Base-by-base conservation (phyloP, 768 basidiomycete species). In the Lactifluus subvellereus region DNA sequence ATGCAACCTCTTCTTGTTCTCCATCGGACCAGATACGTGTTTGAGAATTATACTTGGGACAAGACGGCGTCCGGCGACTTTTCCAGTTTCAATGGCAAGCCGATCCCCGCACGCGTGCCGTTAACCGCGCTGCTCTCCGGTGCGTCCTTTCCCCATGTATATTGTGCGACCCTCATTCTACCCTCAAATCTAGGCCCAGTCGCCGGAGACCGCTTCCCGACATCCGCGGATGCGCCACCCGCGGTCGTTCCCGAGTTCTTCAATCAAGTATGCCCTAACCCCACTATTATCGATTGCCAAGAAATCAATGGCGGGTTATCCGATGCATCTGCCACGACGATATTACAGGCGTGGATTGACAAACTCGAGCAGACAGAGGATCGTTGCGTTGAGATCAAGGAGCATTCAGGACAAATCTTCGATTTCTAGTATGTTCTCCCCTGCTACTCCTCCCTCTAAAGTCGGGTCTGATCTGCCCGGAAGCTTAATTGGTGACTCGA, bases 181-280 rank as follows among this genome's bases (percentile, higher is more conserved):
- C 18, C 6, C 13, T 33, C 10, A 20, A 6, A 22, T 52, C 13
- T 49, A 75, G 80, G 80, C 7, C 74, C 78, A 0, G 70, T 77
- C 37, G 80, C 76, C 0, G 80, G 80, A 1, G 78, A 72, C 3
- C 61, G 70, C 3, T 77, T 77, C 70, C 72, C 74, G 1, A 27
- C 2, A 27, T 27, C 27, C 27, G 27, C 27, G 27, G 27, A 27
- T 27, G 27, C 27, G 27, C 1, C 20, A 6, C 71, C 74, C 0
- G 71, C 79, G 1, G 74, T 82, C 2, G 69, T 69, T 5, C 66
- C 68, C 33, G 71, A 72, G 4, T 78, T 75, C 66, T 82, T 73
- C 64, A 69, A 74, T 18, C 73, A 18, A 27, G 27, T 27, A 27
- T 27, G 27, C 27, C 27, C 27, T 27, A 27, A 27, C 27, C 27